Conservation (phyloP, 2,329 filamentous ascomycete genomes). For the Sphaceloma murrayae region DNA sequence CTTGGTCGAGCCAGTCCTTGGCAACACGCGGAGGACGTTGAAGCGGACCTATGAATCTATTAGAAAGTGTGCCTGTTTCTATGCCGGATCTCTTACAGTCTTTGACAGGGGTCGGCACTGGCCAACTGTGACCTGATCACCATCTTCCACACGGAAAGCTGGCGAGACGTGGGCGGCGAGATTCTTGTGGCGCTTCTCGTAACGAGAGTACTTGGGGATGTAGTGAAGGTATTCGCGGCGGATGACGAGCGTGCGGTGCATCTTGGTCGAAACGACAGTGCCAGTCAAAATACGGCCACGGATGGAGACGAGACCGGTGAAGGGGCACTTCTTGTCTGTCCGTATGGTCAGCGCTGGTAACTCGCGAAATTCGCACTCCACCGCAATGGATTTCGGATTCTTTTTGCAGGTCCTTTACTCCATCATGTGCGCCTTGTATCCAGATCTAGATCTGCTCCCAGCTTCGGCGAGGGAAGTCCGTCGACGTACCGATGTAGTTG, state of each 20-base stretch:
- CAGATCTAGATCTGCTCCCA: too few relatives aligned
- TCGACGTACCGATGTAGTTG: conserved; percentile 85
- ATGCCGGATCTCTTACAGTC: conserved; percentile 63
- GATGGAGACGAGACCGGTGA: conserved; percentile 98
- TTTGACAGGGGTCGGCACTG: conserved; percentile 99
- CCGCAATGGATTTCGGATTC: too few relatives aligned
- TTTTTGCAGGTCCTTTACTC: too few relatives aligned
- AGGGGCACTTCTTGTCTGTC: conserved; percentile 99
- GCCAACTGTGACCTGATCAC: conserved; percentile 98
- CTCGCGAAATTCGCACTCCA: neutral
- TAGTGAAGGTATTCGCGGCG: conserved; percentile 99
- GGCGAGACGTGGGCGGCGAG: conserved; percentile 96
- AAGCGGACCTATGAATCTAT: conserved; percentile 66
- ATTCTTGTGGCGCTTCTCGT: conserved; percentile 99
- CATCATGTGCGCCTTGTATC: too few relatives aligned
- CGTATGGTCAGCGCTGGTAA: neutral
- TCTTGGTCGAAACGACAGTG: conserved; percentile 99
- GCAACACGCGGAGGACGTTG: conserved; percentile 98
- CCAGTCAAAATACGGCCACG: conserved; percentile 99
- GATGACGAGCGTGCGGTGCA: conserved; percentile 99
- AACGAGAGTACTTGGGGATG: conserved; percentile 98
- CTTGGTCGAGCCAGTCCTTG: conserved; percentile 79
- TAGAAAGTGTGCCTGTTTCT: neutral
- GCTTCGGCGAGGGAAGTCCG: too few relatives aligned
- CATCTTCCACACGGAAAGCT: conserved; percentile 99